phyloP scores from a whole-genome alignment of 129 eudicot species.

The Artemisia argyi region DNA sequence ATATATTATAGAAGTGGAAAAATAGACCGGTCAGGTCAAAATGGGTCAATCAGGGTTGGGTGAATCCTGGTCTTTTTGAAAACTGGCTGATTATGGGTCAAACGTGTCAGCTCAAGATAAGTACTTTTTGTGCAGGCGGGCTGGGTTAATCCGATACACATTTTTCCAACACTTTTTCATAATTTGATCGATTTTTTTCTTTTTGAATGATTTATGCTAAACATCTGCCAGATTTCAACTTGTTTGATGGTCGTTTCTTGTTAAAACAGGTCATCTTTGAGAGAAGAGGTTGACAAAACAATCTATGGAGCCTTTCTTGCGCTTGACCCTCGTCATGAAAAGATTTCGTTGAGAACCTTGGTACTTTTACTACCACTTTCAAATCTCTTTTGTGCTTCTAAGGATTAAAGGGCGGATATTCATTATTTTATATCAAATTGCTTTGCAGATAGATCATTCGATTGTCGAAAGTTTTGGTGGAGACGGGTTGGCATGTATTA shows the following conservation, averaged over 20 bases:
- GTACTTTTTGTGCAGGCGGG: neutral
- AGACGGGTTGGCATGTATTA: conserved; percentile 52
- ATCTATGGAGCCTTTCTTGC: conserved; percentile 50
- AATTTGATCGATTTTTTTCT: too few relatives aligned
- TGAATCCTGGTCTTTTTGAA: too few relatives aligned
- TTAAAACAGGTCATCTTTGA: conserved; percentile 54
- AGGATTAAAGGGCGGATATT: neutral
- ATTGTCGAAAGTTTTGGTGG: conserved; percentile 63
- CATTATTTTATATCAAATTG: neutral
- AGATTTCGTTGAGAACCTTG: conserved; percentile 52
- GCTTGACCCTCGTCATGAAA: conserved; percentile 38
- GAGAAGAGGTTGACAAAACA: conserved; percentile 28
- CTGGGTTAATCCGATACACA: neutral
- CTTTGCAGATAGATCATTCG: conserved; percentile 61
- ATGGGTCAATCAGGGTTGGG: too few relatives aligned
- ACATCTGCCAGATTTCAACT: neutral
- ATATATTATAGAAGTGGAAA: too few relatives aligned
- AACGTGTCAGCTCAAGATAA: too few relatives aligned
- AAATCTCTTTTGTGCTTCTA: neutral
- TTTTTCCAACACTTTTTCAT: neutral
- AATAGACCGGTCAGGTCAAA: too few relatives aligned
- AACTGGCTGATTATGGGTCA: too few relatives aligned
- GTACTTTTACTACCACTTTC: conserved; percentile 22
- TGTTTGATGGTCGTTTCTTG: neutral
- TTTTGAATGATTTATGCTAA: neutral